Base-by-base conservation (phyloP, 2,329 filamentous ascomycete genomes). In the Lasiodiplodia sp. region DNA sequence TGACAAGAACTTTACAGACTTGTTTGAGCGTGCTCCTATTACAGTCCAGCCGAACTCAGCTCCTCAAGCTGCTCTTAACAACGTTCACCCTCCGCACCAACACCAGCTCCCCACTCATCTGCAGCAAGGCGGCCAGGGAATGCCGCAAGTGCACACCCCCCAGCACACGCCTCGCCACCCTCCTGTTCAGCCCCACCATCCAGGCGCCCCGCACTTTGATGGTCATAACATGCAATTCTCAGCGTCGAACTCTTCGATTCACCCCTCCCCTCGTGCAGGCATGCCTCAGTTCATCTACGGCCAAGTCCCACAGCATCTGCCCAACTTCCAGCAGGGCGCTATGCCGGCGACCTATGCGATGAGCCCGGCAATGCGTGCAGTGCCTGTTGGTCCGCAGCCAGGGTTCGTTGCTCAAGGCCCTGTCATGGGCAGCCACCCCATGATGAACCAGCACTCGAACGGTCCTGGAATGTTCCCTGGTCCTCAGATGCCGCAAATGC, bases 141-240 rank as follows among this genome's bases (percentile, higher is more conserved):
- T 92, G 77, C 86, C 87, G 31, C 88, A 90, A 73, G 86, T 90
- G 57, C 88, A 90, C 75, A 91, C 91, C 28, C 88, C 93, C 51
- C 90, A 94, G 69, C 92, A 94, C 75, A 89, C 90, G 23, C 89
- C 91, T 21, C 92, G 94, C 78, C 91, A 91, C 75, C 89, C 93
- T 80, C 91, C 93, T 74, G 87, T 86, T 31, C 90, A 91, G 70
- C 91, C 92, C 68, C 92, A 94, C 4, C 91, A 91, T 6, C 87
- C 89, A 52, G 87, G 88, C 65, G 86, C 86, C 18, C 86, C 90
- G 72, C 92, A 90, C 74, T 89, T 90, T 72, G 94, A 97, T 72
- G 92, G 94, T 69, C 92, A 94, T 75, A 89, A 94, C 64, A 97
- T 97, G 92, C 87, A 88, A 72, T 92, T 96, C 82, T 92, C 92